phyloP scores from a whole-genome alignment of 305 asterid species.

The Fraxinus latifolia region DNA sequence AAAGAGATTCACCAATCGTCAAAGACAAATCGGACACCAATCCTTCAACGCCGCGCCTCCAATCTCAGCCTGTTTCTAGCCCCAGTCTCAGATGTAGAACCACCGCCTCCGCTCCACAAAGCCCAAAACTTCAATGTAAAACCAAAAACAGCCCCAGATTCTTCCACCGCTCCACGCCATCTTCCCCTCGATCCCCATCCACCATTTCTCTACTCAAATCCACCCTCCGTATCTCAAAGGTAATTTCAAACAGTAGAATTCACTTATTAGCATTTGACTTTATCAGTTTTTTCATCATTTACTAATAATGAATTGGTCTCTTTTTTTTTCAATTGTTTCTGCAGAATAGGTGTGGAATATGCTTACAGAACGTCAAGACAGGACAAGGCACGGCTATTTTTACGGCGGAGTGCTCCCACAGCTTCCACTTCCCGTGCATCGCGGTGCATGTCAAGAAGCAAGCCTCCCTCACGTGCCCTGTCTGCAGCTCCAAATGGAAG shows the following conservation, averaged over 20 bases:
- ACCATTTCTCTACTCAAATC: constrained; percentile 74
- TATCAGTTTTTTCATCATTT: not conserved
- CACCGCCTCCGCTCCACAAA: constrained; percentile 29
- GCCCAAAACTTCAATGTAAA: constrained; percentile 63
- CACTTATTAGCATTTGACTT: not conserved
- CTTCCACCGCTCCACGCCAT: constrained; percentile 64
- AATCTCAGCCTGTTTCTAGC: constrained; percentile 42
- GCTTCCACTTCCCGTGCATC: constrained; percentile 87
- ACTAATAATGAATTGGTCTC: constrained; percentile 19
- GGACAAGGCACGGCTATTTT: constrained; percentile 88
- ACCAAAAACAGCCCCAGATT: constrained; percentile 55
- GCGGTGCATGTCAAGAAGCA: constrained; percentile 64
- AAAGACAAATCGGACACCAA: constrained; percentile 39
- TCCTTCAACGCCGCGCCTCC: constrained; percentile 72
- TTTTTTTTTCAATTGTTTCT: not conserved
- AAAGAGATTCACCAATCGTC: constrained; percentile 28
- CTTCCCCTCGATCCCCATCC: constrained; percentile 90
- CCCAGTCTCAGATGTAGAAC: constrained; percentile 59
- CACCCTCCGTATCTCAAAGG: constrained; percentile 58
- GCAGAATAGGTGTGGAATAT: constrained; percentile 83
- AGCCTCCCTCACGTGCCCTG: constrained; percentile 62
- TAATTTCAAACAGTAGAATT: constrained; percentile 31
- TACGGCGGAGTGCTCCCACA: constrained; percentile 95
- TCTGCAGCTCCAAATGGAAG: constrained; percentile 67
- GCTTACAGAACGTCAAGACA: constrained; percentile 59